A percentile compares a stretch with the other conserved stretches of the same genome.
Evolutionary conservation across 495 filamentous ascomycete genomes (phyloP).

Genomic region (Copromyces sp.): DNA sequence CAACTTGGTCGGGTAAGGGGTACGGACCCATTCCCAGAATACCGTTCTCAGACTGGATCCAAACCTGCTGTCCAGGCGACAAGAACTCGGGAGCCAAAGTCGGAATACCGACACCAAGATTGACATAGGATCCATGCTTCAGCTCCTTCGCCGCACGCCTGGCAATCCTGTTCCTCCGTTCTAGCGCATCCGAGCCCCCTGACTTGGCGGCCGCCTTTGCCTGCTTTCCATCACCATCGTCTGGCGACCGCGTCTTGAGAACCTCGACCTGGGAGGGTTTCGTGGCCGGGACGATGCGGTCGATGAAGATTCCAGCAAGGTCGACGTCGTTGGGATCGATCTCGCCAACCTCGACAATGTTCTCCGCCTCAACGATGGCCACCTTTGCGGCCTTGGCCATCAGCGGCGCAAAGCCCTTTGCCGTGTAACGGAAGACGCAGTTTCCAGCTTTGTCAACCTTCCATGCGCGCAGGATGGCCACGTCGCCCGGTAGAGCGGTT

Average conservation of each 20-base stretch:
- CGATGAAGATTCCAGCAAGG: conserved; percentile 53
- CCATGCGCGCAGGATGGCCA: conserved; percentile 52
- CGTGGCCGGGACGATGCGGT: conserved; percentile 51
- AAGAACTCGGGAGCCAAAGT: conserved; percentile 51
- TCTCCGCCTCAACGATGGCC: conserved; percentile 58
- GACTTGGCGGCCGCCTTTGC: conserved; percentile 5
- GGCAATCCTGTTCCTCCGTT: conserved; percentile 47
- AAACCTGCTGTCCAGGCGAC: conserved; percentile 37
- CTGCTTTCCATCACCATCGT: conserved; percentile 10
- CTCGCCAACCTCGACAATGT: conserved; percentile 51
- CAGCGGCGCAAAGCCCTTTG: conserved; percentile 46
- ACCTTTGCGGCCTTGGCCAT: conserved; percentile 55
- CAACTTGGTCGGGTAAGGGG: conserved; percentile 41
- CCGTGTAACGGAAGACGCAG: conserved; percentile 54
- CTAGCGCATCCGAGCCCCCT: conserved; percentile 18
- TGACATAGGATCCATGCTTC: conserved; percentile 56
- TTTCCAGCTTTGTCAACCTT: conserved; percentile 58
- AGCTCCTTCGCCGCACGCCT: conserved; percentile 51
- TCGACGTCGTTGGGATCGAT: conserved; percentile 49
- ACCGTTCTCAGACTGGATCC: conserved; percentile 54
- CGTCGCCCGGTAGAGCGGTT: conserved; percentile 50
- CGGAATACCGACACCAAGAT: conserved; percentile 55
- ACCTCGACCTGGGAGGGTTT: conserved; percentile 47
- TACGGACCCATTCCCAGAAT: conserved; percentile 55
- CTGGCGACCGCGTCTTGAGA: conserved; percentile 34